Evolutionary conservation across 1,139 yeast genomes (phyloP), one percentile per base, ranked within the genome.

Genomic region (Candida pseudoviswanathii): DNA sequence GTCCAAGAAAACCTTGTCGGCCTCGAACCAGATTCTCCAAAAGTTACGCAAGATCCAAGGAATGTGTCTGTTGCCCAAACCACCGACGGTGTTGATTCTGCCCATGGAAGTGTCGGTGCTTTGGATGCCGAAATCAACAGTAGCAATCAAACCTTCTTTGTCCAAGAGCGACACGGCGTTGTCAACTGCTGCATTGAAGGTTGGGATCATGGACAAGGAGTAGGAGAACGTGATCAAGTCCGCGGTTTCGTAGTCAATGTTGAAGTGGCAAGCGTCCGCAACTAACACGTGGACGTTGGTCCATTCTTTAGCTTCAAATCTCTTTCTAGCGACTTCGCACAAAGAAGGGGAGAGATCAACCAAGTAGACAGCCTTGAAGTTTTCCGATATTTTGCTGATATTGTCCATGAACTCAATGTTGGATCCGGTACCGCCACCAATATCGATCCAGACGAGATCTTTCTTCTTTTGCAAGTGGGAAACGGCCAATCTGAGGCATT

Each of bases 1-100:
- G 62, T 88, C 96, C 58, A 88, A 76, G 59, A 82, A 86, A 3
- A 88, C 96, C 56, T 85, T 80, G 66, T 88, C 96, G 49, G 87
- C 86, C 67, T 88, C 96, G 66, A 88, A 88, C 96, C 96, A 88
- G 48, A 85, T 73, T 63, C 91, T 78, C 96, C 96, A 88, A 64
- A 88, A 88, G 41, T 89, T 86, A 63, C 96, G 75, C 48, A 82
- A 76, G 49, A 85, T 56, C 95, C 95, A 88, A 37, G 90, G 85
- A 54, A 82, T 85, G 62, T 86, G 86, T 62, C 95, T 77, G 58
- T 82, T 80, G 31, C 78, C 77, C 55, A 84, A 71, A 6, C 95
- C 95, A 47, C 95, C 95, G 37, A 87, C 70, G 5, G 92, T 85
- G 60, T 86, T 82, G 49, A 84, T 78, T 63, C 89, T 78, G n/a